These are phyloP conservation scores for Citrus medica DNA, from an alignment of 345 rosid species.

Conservation along the genomic window DNA sequence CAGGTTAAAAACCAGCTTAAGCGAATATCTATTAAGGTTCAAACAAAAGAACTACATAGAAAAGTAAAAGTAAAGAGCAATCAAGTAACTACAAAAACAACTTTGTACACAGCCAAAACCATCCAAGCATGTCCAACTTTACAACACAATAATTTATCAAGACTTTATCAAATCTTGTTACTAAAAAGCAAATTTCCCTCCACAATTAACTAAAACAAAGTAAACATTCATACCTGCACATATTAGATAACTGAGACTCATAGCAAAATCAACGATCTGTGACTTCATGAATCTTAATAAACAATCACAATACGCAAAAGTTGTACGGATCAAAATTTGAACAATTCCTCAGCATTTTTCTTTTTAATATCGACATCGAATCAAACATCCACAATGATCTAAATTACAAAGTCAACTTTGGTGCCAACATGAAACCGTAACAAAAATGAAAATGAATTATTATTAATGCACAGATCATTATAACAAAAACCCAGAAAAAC, in stretches of 20 bases:
- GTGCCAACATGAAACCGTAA: not conserved
- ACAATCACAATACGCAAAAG: not conserved
- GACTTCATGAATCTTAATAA: not conserved
- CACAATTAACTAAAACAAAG: not conserved
- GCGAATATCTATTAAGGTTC: not conserved
- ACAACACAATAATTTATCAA: not conserved
- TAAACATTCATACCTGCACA: not conserved
- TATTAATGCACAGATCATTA: not conserved
- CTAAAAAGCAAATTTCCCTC: not conserved
- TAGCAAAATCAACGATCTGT: not conserved
- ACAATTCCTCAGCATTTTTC: not conserved
- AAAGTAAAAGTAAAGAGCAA: not conserved
- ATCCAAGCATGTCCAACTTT: not conserved
- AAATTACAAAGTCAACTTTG: not conserved
- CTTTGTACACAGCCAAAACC: not conserved
- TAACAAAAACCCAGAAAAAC: not conserved
- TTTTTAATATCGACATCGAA: not conserved
- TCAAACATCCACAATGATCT: not conserved
- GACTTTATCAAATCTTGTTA: not conserved
- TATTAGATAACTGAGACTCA: not conserved
- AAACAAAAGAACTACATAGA: not conserved
- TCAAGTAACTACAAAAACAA: not conserved
- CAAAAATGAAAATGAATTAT: not conserved
- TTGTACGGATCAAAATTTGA: not conserved
- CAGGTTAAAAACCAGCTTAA: not conserved